phyloP scores from a whole-genome alignment of 495 filamentous ascomycete species.

The Penicillium angulare region DNA sequence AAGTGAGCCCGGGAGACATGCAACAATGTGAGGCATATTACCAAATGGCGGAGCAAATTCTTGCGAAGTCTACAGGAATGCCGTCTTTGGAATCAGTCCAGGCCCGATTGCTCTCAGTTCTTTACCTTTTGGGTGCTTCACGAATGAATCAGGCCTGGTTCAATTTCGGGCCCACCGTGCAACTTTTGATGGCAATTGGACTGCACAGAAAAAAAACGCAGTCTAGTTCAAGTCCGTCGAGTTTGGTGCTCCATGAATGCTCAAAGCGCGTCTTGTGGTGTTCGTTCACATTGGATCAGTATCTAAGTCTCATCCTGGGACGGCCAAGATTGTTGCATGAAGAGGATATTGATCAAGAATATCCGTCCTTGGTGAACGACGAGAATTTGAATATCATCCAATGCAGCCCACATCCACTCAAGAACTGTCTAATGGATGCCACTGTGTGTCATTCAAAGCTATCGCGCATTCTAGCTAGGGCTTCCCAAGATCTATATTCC shows the following conservation, averaged over 20 bases:
- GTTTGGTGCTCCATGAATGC: conserved; percentile 16
- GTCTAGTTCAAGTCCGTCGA: neutral
- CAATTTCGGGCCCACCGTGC: conserved; percentile 26
- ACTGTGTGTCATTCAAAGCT: conserved; percentile 24
- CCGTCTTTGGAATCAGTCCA: conserved; percentile 23
- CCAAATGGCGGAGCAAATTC: conserved; percentile 18
- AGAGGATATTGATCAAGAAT: conserved; percentile 25
- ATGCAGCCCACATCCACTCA: neutral
- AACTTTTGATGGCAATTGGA: conserved; percentile 31
- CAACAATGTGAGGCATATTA: conserved; percentile 25
- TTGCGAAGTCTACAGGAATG: conserved; percentile 17
- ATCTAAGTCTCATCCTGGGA: conserved; percentile 30
- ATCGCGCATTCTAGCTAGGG: conserved; percentile 21
- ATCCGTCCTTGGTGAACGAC: conserved; percentile 25
- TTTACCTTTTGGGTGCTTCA: conserved; percentile 29
- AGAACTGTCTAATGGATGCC: conserved; percentile 32
- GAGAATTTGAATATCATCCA: conserved; percentile 8
- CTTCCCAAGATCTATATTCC: conserved; percentile 25
- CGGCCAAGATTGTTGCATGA: conserved; percentile 27
- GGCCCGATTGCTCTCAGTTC: conserved; percentile 25
- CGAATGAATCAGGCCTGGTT: conserved; percentile 30
- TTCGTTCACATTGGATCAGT: conserved; percentile 31
- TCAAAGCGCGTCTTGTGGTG: conserved; percentile 28
- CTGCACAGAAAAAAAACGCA: conserved; percentile 18
- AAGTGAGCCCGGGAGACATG: conserved; percentile 16